Percentiles rank a stretch among this genome's conserved stretches.
phyloP scores from a whole-genome alignment of 306 rosid genomes.

The Quercus berberidifolia region DNA sequence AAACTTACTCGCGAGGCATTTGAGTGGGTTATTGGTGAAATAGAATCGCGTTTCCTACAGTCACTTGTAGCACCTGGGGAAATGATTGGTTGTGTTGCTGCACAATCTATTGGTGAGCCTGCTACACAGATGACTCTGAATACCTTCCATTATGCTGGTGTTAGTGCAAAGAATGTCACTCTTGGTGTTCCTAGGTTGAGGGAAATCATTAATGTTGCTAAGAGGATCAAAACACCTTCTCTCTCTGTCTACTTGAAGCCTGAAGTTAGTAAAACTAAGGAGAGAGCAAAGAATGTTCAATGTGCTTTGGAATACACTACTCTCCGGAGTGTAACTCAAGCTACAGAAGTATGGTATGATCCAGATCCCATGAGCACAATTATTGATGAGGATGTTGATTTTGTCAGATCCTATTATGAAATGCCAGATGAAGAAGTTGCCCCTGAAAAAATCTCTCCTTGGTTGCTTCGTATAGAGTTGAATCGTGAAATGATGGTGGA shows the following conservation, averaged over 20 bases:
- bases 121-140: slow-evolving; percentile 99
- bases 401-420: slow-evolving; percentile 87
- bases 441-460: slow-evolving; percentile 92
- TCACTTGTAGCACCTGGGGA: slow-evolving; percentile 98
- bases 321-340: slow-evolving; percentile 95
- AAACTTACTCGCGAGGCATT: slow-evolving; percentile 98
- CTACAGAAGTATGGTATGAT: slow-evolving; percentile 98
- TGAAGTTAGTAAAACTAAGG: slow-evolving; percentile 85
- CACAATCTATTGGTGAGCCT: slow-evolving; percentile 97
- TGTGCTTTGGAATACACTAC: slow-evolving; percentile 98
- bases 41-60: slow-evolving; percentile 93
- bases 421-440: slow-evolving; percentile 99
- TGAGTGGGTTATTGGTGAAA: slow-evolving; percentile 97
- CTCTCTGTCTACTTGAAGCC: slow-evolving; percentile 81
- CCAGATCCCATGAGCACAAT: slow-evolving; percentile 94
- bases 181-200: slow-evolving; percentile 97
- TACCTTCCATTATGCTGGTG: slow-evolving; percentile 99
- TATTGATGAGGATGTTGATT: slow-evolving; percentile 90
- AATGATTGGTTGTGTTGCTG: slow-evolving; percentile 99
- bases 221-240: slow-evolving; percentile 95
- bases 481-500: slow-evolving; percentile 99
- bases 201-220: slow-evolving; percentile 97
- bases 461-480: slow-evolving; percentile 96
- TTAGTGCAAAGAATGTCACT: slow-evolving; percentile 98
- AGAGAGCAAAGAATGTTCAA: slow-evolving; percentile 95